Conservation (phyloP, 495 filamentous ascomycete genomes). For the Cercophora newfieldiana region DNA sequence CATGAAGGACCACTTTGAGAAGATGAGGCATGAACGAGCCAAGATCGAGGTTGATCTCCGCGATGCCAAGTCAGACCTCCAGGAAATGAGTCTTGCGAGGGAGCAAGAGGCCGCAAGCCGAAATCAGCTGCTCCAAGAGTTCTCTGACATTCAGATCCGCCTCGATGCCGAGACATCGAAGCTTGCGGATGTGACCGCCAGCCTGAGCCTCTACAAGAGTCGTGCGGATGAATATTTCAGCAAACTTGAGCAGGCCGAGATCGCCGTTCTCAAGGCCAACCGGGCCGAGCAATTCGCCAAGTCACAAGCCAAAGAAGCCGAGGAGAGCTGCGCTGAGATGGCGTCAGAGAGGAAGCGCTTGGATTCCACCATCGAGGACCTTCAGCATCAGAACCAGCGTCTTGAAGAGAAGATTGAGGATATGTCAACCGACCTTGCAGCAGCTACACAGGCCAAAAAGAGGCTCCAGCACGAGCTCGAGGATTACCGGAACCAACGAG, state of each 20-base stretch:
- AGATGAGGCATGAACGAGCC: constrained; percentile 74
- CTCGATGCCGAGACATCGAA: constrained; percentile 87
- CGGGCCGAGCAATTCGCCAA: constrained; percentile 94
- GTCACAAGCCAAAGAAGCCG: constrained; percentile 81
- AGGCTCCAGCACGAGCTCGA: constrained; percentile 96
- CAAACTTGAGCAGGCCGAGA: constrained; percentile 96
- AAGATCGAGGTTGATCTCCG: constrained; percentile 86
- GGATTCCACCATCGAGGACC: constrained; percentile 83
- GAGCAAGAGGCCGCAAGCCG: constrained; percentile 85
- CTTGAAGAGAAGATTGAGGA: constrained; percentile 92
- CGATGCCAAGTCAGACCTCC: constrained; percentile 78
- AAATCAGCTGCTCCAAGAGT: constrained; percentile 86
- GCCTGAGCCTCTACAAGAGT: constrained; percentile 84
- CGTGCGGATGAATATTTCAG: constrained; percentile 96
- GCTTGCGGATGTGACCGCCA: constrained; percentile 78
- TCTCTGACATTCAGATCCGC: constrained; percentile 89
- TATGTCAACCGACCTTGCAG: constrained; percentile 82
- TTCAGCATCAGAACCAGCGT: constrained; percentile 84
- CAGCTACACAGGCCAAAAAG: constrained; percentile 87
- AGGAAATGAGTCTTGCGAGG: constrained; percentile 70
- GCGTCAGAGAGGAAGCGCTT: constrained; percentile 91
- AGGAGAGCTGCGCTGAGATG: constrained; percentile 85
- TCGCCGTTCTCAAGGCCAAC: constrained; percentile 87
- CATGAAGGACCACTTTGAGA: constrained; percentile 82
- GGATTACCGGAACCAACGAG: constrained; percentile 92